Conservation (phyloP, 2,329 filamentous ascomycete genomes). For the Alternaria viburni region DNA sequence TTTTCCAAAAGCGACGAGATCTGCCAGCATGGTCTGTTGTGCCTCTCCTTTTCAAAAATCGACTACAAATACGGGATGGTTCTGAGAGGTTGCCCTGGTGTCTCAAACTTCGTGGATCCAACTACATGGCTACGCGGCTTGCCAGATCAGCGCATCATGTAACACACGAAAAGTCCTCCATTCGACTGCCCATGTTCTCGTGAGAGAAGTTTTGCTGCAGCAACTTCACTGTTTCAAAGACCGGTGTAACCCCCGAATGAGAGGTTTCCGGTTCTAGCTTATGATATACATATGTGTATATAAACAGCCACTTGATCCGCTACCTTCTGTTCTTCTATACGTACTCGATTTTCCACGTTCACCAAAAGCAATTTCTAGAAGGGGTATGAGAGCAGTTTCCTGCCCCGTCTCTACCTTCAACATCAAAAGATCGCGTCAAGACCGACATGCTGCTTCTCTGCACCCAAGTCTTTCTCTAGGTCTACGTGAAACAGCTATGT, state of each 20-base stretch:
- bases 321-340: background rate
- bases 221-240: background rate
- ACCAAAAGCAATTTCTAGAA: fast-evolving
- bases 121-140: no score
- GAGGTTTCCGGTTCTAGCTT: background rate
- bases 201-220: background rate
- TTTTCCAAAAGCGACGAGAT: no score
- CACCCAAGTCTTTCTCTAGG: background rate
- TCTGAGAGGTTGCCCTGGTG: background rate
- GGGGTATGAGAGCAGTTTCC: fast-evolving
- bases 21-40: no score
- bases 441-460: background rate
- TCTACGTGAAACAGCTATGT: background rate
- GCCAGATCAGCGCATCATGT: background rate
- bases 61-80: no score
- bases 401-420: background rate
- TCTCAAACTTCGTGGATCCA: no score
- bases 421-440: no score
- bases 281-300: background rate
- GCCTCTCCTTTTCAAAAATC: no score
- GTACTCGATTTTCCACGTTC: no score
- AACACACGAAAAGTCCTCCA: background rate
- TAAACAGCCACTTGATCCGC: background rate
- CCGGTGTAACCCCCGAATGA: no score
- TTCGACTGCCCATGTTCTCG: background rate